Evolutionary conservation across 345 rosid genomes (phyloP).

Genomic region (Euclidium syriacum): DNA sequence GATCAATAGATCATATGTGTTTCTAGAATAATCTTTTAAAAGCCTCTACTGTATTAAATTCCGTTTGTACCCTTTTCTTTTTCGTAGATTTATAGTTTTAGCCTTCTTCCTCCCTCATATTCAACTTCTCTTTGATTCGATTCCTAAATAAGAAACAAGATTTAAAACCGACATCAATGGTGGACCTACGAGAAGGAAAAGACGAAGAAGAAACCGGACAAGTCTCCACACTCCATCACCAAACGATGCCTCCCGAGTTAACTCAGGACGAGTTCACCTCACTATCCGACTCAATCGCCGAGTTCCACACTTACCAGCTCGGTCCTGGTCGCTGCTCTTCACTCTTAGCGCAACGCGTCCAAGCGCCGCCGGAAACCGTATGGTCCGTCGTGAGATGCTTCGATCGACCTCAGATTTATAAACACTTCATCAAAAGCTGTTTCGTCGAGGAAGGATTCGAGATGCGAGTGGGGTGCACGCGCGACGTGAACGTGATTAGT

Average conservation of each 20-base stretch:
- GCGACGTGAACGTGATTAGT: slow-evolving; percentile 65
- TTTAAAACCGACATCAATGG: slow-evolving; percentile 14
- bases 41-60: neutral
- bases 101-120: neutral
- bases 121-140: neutral
- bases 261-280: slow-evolving; percentile 40
- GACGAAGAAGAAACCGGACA: neutral
- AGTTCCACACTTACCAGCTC: slow-evolving; percentile 61
- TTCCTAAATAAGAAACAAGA: neutral
- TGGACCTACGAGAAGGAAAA: neutral
- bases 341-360: slow-evolving; percentile 46
- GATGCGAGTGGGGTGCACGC: slow-evolving; percentile 54
- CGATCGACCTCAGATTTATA: slow-evolving; percentile 67
- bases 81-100: neutral
- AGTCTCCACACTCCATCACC: slow-evolving; percentile 40
- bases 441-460: slow-evolving; percentile 34
- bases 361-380: slow-evolving; percentile 47
- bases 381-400: slow-evolving; percentile 69
- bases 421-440: slow-evolving; percentile 80
- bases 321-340: slow-evolving; percentile 58
- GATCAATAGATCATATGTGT: too few relatives aligned
- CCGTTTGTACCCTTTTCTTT: slow-evolving; percentile 6
- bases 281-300: slow-evolving; percentile 36
- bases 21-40: too few relatives aligned
- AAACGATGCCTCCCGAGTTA: slow-evolving; percentile 45